phyloP scores from a whole-genome alignment of 1,139 yeast genomes.

The Schizosaccharomyces versatilis region DNA sequence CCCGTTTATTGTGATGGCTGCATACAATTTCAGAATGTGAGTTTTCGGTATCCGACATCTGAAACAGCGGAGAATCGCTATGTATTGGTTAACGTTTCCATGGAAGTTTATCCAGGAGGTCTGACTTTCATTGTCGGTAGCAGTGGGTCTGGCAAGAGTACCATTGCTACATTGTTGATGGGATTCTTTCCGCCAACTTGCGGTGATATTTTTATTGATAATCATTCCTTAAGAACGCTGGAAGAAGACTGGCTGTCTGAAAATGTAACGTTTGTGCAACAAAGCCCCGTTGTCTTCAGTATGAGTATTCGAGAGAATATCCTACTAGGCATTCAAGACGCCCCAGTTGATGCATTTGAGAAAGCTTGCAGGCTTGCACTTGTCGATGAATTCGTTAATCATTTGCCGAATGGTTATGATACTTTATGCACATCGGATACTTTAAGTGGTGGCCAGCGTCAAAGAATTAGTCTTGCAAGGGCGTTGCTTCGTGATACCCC shows the following conservation, averaged over 20 bases:
- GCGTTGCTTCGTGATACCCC: slow-evolving; percentile 55
- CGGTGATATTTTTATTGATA: slow-evolving; percentile 39
- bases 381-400: slow-evolving; percentile 26
- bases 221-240: slow-evolving; percentile 25
- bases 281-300: slow-evolving; percentile 41
- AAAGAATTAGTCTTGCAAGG: slow-evolving; percentile 60
- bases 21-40: slow-evolving; percentile 30
- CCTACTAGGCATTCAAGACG: slow-evolving; percentile 25
- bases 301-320: slow-evolving; percentile 45
- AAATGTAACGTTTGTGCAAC: slow-evolving; percentile 54
- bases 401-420: slow-evolving; percentile 33
- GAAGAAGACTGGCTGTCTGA: slow-evolving; percentile 33
- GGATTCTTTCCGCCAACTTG: slow-evolving; percentile 29
- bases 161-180: slow-evolving; percentile 41
- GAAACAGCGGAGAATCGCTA: slow-evolving; percentile 24
- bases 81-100: slow-evolving; percentile 27
- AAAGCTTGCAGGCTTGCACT: slow-evolving; percentile 34
- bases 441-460: slow-evolving; percentile 85
- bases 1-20: slow-evolving; percentile 25
- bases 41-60: slow-evolving; percentile 33
- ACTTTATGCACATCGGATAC: slow-evolving; percentile 28
- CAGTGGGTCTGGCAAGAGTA: slow-evolving; percentile 86
- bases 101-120: slow-evolving; percentile 27
- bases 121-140: slow-evolving; percentile 52
- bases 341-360: slow-evolving; percentile 16